phyloP scores from a whole-genome alignment of 495 filamentous ascomycete genomes.

The Penicillium antarcticum region DNA sequence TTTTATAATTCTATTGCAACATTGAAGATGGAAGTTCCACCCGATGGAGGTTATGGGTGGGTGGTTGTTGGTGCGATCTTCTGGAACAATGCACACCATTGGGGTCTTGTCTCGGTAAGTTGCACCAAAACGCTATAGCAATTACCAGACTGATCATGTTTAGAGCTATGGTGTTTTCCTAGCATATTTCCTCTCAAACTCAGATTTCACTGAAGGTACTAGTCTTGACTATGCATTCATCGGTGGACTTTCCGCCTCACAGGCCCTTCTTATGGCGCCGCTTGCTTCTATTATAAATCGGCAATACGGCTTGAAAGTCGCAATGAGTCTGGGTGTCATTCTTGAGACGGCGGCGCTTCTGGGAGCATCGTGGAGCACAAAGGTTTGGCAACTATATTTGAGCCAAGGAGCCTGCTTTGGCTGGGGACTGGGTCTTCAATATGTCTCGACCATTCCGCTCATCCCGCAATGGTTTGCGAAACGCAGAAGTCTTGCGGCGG shows the following conservation, averaged over 20 bases:
- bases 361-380: constrained; percentile 57
- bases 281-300: constrained; percentile 52
- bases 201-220: constrained; percentile 51
- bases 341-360: constrained; percentile 56
- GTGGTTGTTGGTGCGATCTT: constrained; percentile 51
- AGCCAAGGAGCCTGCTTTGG: constrained; percentile 72
- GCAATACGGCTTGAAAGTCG: constrained; percentile 45
- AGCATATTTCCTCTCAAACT: constrained; percentile 51
- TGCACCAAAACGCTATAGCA: constrained; percentile 29
- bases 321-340: constrained; percentile 52
- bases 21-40: constrained; percentile 19
- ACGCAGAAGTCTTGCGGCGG: constrained; percentile 64
- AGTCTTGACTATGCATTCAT: constrained; percentile 63
- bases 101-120: constrained; percentile 55
- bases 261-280: constrained; percentile 57
- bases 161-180: not conserved
- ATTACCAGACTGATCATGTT: not conserved
- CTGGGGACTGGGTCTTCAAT: constrained; percentile 67
- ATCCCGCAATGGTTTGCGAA: constrained; percentile 72
- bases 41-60: constrained; percentile 62
- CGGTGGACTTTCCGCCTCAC: constrained; percentile 62
- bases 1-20: too few relatives aligned
- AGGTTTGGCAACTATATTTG: constrained; percentile 68
- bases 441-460: constrained; percentile 56
- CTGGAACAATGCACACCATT: constrained; percentile 56